Evolutionary conservation across 2,329 filamentous ascomycete species (phyloP), one percentile per base, ranked within the genome.

Genomic region (Emmonsia crescens): DNA sequence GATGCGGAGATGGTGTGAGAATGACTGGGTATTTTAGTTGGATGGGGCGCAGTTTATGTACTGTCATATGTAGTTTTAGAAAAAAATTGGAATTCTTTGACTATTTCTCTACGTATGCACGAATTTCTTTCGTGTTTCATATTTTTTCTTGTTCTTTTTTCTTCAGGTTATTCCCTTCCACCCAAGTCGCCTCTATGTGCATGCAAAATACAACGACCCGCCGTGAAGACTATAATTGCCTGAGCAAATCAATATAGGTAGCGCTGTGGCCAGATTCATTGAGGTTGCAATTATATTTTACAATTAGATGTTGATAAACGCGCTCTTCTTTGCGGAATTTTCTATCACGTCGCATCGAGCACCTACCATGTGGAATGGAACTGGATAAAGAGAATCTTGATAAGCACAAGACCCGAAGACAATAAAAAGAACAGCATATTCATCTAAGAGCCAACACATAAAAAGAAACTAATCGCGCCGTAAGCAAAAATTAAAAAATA

Each of bases 381-480:
- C 40, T 44, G 24, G 21, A 5, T 21, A 49, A 8, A 10, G 10
- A 29, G 4, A 49, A 16, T 9, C 9, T 3, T 52, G 27, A n/a
- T 54, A 31, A n/a, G 19, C 2, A 27, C 29, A 27, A 3, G n/a
- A 58, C 16, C 31, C 16, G 6, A 46, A 10, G 16, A 33, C 24
- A 24, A 29, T 21, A 33, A 54, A 44, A 38, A 63, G 54, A 44
- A 62, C 40, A 59, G 27, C 52, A 59, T 29, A 44, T 46, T 33
- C 19, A 16, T 56, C 33, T 56, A 56, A 27, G 2, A 24, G 14
- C 27, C 16, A 54, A 54, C 8, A 36, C 16, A 33, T 54, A 54
- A 56, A 56, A 56, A 56, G 21, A 56, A 24, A 56, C 33, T 56
- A 40, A 56, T 36, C 16, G 33, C 12, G 31, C 52, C n/a, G 12